phyloP scores from a whole-genome alignment of 1,139 yeast genomes.

The Hansenula lynferdii region DNA sequence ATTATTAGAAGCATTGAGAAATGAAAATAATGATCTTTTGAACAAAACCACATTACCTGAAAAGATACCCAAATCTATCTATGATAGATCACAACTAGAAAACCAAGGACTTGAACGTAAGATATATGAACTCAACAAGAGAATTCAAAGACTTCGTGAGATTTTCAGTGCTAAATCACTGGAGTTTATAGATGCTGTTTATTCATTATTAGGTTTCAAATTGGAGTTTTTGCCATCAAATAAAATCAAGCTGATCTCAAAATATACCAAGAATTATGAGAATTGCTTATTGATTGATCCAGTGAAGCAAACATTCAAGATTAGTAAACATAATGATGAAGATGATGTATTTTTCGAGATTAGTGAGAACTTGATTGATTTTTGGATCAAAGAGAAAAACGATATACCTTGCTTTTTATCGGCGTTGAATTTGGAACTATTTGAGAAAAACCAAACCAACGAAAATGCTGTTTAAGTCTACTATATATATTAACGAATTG shows the following conservation, averaged over 20 bases:
- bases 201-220: slow-evolving; percentile 66
- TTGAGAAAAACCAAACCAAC: slow-evolving; percentile 26
- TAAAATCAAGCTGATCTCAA: slow-evolving; percentile 63
- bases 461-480: too few species aligned
- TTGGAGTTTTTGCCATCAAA: slow-evolving; percentile 67
- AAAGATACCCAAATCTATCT: slow-evolving; percentile 55
- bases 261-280: slow-evolving; percentile 33
- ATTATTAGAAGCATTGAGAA: slow-evolving; percentile 44
- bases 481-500: too few species aligned
- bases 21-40: slow-evolving; percentile 59
- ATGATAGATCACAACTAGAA: slow-evolving; percentile 61
- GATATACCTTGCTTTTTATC: slow-evolving; percentile 81
- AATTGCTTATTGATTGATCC: slow-evolving; percentile 30
- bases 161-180: slow-evolving; percentile 67
- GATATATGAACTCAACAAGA: slow-evolving; percentile 50
- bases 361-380: slow-evolving; percentile 53
- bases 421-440: slow-evolving; percentile 64
- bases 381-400: slow-evolving; percentile 65
- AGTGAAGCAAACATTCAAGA: slow-evolving; percentile 27
- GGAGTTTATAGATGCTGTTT: slow-evolving; percentile 67
- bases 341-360: slow-evolving; percentile 33
- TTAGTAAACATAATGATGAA: slow-evolving; percentile 23
- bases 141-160: slow-evolving; percentile 54
- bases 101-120: slow-evolving; percentile 42
- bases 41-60: slow-evolving; percentile 19